Conservation (phyloP, 257 asterid genomes). For the Penstemon davidsonii region DNA sequence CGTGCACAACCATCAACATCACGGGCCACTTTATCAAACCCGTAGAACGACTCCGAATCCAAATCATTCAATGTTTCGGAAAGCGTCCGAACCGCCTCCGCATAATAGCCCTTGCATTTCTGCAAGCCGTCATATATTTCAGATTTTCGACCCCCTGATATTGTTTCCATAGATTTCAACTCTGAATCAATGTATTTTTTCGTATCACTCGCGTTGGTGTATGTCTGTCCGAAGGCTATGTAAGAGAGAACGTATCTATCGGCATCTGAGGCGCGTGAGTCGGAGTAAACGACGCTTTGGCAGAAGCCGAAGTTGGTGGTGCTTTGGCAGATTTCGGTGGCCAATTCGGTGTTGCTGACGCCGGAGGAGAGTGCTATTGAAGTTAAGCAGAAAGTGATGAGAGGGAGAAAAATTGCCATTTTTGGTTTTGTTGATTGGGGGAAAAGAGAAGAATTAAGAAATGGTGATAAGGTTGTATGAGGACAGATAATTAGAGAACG, state of each 20-base stretch:
- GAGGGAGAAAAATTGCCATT: conserved; percentile 18
- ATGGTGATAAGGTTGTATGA: too few species aligned
- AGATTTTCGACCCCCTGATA: not conserved
- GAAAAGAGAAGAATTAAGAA: not conserved
- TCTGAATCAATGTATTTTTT: not conserved
- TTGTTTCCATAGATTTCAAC: conserved; percentile 2
- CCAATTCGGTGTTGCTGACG: conserved; percentile 8
- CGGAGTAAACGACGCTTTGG: conserved; percentile 24
- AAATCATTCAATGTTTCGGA: conserved; percentile 16
- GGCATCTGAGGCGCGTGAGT: conserved; percentile 23
- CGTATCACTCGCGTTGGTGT: conserved; percentile 26
- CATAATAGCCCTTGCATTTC: conserved; percentile 22
- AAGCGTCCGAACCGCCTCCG: conserved; percentile 21
- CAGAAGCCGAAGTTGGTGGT: conserved; percentile 32
- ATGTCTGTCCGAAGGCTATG: conserved; percentile 26
- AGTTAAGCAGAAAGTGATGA: not conserved
- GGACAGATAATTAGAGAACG: too few species aligned
- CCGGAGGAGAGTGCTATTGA: conserved; percentile 8
- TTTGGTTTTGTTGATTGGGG: not conserved
- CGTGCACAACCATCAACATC: not conserved
- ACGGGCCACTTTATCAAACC: conserved; percentile 10
- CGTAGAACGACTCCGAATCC: conserved; percentile 25
- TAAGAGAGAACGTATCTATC: conserved; percentile 27
- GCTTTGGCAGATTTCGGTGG: conserved; percentile 25
- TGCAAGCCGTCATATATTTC: not conserved